Conservation (phyloP, 805 yeast genomes). For the Zygosaccharomyces bisporus region DNA sequence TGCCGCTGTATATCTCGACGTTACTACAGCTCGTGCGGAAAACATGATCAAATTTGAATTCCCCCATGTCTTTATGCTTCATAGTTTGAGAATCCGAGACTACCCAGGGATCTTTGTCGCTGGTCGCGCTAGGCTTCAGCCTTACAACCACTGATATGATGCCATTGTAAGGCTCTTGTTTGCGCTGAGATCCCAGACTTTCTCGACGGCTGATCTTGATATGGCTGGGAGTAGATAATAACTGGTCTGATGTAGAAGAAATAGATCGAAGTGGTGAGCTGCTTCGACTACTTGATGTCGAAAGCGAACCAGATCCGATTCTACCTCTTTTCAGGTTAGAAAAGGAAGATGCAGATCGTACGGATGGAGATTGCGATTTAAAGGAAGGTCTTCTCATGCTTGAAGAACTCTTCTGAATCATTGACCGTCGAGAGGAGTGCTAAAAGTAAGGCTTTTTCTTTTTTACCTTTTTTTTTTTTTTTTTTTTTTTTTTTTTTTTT, state of each 20-base stretch:
- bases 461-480: background rate
- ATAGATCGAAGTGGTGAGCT: conserved; percentile 18
- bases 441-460: background rate
- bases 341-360: conserved; percentile 20
- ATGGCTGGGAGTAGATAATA: conserved; percentile 5
- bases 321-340: conserved; percentile 15
- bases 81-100: conserved; percentile 35
- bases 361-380: conserved; percentile 21
- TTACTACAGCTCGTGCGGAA: conserved; percentile 57
- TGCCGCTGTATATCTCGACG: conserved; percentile 52
- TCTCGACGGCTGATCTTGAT: background rate
- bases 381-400: conserved; percentile 21
- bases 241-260: conserved; percentile 10
- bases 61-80: conserved; percentile 57
- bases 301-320: conserved; percentile 12
- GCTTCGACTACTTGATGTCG: conserved; percentile 15
- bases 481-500: background rate
- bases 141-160: conserved; percentile 73
- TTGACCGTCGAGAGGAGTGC: background rate
- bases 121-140: conserved; percentile 56
- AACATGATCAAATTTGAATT: conserved; percentile 75
- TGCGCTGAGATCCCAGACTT: conserved; percentile 5
- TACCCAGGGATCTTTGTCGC: conserved; percentile 34
- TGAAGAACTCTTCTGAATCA: conserved; percentile 27
- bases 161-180: conserved; percentile 41